A percentile compares a stretch with the other conserved stretches of the same genome.
Conservation (phyloP, 495 filamentous ascomycete species). For the Aspergillus heteromorphus region DNA sequence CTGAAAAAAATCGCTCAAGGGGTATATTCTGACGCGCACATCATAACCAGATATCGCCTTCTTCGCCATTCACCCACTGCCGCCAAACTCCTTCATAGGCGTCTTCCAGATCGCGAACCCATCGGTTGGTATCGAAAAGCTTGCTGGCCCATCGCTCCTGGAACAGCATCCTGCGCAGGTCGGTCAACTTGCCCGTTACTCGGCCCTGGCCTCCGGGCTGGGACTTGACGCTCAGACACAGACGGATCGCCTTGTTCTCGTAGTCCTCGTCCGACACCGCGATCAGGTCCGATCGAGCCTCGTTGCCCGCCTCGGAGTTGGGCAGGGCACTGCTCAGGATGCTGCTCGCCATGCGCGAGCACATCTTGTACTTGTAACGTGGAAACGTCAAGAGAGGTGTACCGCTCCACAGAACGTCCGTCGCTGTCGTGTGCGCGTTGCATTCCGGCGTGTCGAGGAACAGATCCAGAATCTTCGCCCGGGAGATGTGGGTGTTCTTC, state of each 20-base stretch:
- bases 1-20: conserved; percentile 20
- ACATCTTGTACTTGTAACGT: conserved; percentile 98
- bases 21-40: conserved; percentile 29
- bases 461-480: conserved; percentile 85
- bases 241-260: conserved; percentile 68
- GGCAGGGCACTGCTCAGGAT: conserved; percentile 89
- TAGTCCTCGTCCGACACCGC: conserved; percentile 73
- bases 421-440: conserved; percentile 96
- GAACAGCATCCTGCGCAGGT: conserved; percentile 75
- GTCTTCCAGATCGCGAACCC: conserved; percentile 86
- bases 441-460: conserved; percentile 98
- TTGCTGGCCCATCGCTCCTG: conserved; percentile 74
- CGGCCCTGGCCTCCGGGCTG: conserved; percentile 45
- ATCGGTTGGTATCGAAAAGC: conserved; percentile 86
- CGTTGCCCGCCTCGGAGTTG: conserved; percentile 55
- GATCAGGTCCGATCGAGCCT: conserved; percentile 69
- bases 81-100: conserved; percentile 87
- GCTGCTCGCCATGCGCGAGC: conserved; percentile 92
- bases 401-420: conserved; percentile 92
- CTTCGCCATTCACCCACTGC: conserved; percentile 78
- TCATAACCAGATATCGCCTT: conserved; percentile 81
- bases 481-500: conserved; percentile 89
- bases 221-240: conserved; percentile 68
- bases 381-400: conserved; percentile 92
- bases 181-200: conserved; percentile 61